These are phyloP conservation scores for Naganishia kalamii DNA, from an alignment of 768 basidiomycete species.

Conservation along the genomic window DNA sequence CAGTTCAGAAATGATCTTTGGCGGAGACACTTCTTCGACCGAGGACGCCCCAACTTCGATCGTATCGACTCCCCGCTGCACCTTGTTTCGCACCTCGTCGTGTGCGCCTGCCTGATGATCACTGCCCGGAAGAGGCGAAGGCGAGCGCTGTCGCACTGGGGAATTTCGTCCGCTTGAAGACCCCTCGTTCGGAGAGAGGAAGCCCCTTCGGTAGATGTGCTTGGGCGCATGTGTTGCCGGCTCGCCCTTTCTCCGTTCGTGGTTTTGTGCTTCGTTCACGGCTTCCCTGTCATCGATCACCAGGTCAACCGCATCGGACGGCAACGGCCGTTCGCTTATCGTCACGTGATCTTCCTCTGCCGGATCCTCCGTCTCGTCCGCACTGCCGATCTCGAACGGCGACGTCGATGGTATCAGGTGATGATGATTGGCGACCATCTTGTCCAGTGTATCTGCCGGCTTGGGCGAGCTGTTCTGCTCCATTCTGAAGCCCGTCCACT, in stretches of 20 bases:
- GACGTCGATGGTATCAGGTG: constrained; percentile 27
- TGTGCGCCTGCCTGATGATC: neutral
- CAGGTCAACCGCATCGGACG: constrained; percentile 73
- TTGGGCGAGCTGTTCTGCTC: constrained; percentile 1
- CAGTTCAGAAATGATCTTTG: constrained; percentile 4
- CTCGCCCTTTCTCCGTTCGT: constrained; percentile 60
- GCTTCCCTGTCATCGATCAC: constrained; percentile 65
- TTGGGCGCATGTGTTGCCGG: constrained; percentile 47
- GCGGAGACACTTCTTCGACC: constrained; percentile 16
- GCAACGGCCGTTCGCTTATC: constrained; percentile 35
- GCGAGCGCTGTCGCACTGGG: neutral
- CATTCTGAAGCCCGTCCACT: constrained; percentile 7
- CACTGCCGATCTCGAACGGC: constrained; percentile 34
- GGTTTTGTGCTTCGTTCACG: constrained; percentile 52
- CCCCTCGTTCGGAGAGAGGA: neutral
- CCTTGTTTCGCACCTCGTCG: neutral
- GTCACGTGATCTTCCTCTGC: constrained; percentile 30
- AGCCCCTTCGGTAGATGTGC: constrained; percentile 32
- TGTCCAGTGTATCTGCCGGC: neutral
- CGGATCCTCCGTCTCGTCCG: constrained; percentile 30
- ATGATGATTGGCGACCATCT: constrained; percentile 2
- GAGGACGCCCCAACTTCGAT: constrained; percentile 3
- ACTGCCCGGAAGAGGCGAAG: neutral
- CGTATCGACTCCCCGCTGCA: neutral
- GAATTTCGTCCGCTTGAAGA: neutral